A percentile compares a stretch with the other conserved stretches of the same genome.
These are phyloP conservation scores for Yamadazyma jaroonii DNA, from an alignment of 1,139 yeast genomes.

Conservation along the genomic window DNA sequence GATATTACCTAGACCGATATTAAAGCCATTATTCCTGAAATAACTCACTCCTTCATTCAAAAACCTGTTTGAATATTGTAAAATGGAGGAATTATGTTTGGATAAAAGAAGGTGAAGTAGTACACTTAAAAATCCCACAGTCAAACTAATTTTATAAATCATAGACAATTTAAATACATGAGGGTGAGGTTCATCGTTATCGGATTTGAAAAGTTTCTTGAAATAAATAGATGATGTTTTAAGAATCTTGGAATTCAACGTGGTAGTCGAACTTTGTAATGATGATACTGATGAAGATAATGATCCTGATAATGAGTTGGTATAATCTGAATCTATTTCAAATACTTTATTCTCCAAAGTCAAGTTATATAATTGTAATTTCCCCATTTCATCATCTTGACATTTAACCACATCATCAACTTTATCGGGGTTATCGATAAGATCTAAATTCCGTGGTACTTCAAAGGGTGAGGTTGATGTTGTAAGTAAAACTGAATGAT, in stretches of 20 bases:
- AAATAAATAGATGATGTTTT: constrained; percentile 32
- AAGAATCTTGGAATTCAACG: constrained; percentile 27
- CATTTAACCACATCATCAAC: constrained; percentile 17
- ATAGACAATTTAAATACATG: constrained; percentile 13
- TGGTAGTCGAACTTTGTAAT: constrained; percentile 30
- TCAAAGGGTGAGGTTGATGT: constrained; percentile 17
- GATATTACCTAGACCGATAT: constrained; percentile 34
- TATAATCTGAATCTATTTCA: constrained; percentile 19
- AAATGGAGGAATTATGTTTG: constrained; percentile 18
- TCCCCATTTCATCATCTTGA: constrained; percentile 34
- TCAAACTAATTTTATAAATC: constrained; percentile 34
- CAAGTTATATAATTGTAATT: constrained; percentile 21
- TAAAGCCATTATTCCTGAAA: constrained; percentile 19
- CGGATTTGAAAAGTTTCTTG: constrained; percentile 27
- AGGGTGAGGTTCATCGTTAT: constrained; percentile 8
- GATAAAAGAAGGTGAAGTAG: constrained; percentile 33
- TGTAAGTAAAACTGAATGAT: constrained; percentile 23
- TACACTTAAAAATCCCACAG: constrained; percentile 43
- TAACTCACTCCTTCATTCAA: constrained; percentile 9
- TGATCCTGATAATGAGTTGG: constrained; percentile 26
- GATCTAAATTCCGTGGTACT: neutral
- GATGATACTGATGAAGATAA: constrained; percentile 39
- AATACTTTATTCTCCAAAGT: constrained; percentile 19
- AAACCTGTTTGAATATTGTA: constrained; percentile 4
- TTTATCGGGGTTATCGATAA: constrained; percentile 8